Evolutionary conservation across 208 protist genomes (phyloP).

Genomic region (Sergeia podlipaevii): DNA sequence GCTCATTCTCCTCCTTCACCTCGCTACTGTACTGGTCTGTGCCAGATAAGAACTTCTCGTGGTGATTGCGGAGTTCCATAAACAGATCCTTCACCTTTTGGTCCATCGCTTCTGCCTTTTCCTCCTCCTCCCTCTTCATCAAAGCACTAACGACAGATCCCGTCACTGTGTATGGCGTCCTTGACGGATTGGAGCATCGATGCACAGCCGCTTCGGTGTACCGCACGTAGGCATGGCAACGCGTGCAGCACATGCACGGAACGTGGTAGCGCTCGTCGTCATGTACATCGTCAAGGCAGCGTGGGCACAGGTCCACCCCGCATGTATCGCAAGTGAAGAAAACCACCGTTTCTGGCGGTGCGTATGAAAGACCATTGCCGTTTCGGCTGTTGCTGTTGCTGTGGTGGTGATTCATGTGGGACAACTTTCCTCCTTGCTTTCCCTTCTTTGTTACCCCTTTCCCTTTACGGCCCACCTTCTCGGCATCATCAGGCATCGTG

Average conservation of each 20-base stretch:
- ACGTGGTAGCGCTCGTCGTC: constrained; percentile 65
- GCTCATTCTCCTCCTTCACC: too few relatives aligned
- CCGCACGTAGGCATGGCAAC: constrained; percentile 42
- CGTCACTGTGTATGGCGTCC: too few relatives aligned
- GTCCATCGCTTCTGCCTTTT: too few relatives aligned
- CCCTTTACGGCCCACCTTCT: neutral
- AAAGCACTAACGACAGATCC: too few relatives aligned
- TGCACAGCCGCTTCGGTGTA: neutral
- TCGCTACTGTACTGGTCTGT: too few relatives aligned
- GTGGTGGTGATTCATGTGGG: too few relatives aligned
- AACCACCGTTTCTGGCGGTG: constrained; percentile 4
- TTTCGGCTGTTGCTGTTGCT: neutral
- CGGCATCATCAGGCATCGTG: neutral
- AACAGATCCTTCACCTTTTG: too few relatives aligned
- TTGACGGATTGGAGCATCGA: neutral
- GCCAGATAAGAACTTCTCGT: too few relatives aligned
- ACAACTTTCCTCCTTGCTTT: constrained; percentile 3
- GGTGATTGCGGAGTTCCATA: too few relatives aligned
- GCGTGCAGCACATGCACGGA: constrained; percentile 70
- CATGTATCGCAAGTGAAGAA: constrained; percentile 73
- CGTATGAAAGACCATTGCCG: neutral
- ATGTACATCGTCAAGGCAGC: constrained; percentile 50
- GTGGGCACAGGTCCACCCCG: constrained; percentile 58
- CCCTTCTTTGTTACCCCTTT: neutral
- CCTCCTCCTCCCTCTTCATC: too few relatives aligned